phyloP scores from a whole-genome alignment of 441 rosid species.

The Populus tomentosa region DNA sequence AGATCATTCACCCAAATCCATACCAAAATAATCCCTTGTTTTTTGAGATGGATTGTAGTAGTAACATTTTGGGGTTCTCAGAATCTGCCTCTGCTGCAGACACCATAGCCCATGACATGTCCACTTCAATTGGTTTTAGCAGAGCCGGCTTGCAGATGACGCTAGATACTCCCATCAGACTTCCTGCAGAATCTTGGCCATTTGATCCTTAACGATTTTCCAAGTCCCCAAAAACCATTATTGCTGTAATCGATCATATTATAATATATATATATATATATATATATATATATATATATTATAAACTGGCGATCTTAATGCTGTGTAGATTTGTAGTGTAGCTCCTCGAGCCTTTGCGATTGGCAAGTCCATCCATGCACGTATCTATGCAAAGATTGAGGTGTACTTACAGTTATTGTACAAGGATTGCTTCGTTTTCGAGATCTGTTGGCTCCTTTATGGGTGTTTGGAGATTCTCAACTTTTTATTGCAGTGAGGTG shows the following conservation, averaged over 20 bases:
- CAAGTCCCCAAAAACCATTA: neutral
- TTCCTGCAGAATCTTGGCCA: conserved; percentile 41
- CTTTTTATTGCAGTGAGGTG: neutral
- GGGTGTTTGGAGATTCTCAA: neutral
- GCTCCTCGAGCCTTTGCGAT: neutral
- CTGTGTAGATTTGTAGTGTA: neutral
- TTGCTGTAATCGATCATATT: neutral
- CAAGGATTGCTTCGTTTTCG: neutral
- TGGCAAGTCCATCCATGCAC: neutral
- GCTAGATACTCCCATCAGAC: conserved; percentile 42
- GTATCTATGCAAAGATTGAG: neutral
- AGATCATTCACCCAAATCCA: conserved; percentile 25
- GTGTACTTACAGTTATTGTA: neutral
- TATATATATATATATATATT: neutral
- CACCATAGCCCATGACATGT: conserved; percentile 29
- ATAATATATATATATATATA: neutral
- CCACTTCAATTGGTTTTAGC: conserved; percentile 41
- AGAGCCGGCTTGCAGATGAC: conserved; percentile 43
- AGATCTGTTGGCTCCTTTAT: neutral
- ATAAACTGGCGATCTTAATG: too few relatives aligned
- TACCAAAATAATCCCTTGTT: conserved; percentile 36
- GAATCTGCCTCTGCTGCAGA: conserved; percentile 20
- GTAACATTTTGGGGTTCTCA: conserved; percentile 33
- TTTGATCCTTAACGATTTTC: conserved; percentile 27
- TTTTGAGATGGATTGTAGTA: conserved; percentile 39